phyloP scores from a whole-genome alignment of 2,329 filamentous ascomycete species.

The Scedosporium apiospermum region DNA sequence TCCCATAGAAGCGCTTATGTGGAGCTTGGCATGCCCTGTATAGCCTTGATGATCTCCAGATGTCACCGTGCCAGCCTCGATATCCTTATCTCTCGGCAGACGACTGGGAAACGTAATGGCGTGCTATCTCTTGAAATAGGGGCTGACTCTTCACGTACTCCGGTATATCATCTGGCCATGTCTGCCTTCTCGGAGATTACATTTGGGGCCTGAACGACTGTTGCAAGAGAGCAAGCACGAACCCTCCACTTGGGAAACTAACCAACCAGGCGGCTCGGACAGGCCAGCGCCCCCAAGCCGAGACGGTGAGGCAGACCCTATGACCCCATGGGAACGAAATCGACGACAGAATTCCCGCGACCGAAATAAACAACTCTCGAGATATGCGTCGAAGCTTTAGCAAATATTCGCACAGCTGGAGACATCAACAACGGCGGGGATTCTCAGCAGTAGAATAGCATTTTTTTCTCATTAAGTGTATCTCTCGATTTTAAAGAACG shows the following conservation, averaged over 20 bases:
- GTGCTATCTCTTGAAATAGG: neutral
- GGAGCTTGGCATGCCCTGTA: neutral
- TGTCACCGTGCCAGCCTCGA: neutral
- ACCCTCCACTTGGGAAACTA: neutral
- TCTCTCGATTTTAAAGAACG: neutral
- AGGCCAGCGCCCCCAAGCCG: too few species aligned
- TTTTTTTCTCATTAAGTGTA: neutral
- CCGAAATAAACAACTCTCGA: too few species aligned
- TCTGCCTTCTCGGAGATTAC: neutral
- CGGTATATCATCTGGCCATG: too few species aligned
- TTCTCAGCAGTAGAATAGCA: neutral
- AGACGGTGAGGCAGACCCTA: too few species aligned
- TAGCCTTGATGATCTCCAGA: neutral
- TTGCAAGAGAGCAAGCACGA: neutral
- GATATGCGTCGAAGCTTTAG: too few species aligned
- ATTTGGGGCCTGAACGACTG: neutral
- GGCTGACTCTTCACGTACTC: neutral
- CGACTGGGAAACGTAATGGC: neutral
- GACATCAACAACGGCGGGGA: neutral
- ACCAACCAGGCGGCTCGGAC: neutral
- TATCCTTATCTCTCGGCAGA: neutral
- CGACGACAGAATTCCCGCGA: too few species aligned
- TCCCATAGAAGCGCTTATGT: neutral
- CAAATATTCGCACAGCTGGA: neutral
- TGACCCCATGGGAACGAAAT: too few species aligned